Conservation (phyloP, 208 protist species). For the Crithidia bombi region DNA sequence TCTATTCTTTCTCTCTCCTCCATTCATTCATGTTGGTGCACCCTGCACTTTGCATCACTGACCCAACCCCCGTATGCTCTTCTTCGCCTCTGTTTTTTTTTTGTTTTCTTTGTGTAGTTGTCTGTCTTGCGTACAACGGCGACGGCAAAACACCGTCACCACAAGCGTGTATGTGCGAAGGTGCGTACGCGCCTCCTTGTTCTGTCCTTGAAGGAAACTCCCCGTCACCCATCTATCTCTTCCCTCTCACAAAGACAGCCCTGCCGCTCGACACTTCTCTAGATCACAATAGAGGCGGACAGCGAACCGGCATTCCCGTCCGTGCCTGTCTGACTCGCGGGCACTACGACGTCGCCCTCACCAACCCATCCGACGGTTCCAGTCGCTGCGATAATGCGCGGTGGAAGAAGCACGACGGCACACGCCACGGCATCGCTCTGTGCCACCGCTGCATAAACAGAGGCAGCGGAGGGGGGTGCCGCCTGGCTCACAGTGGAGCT, state of each 20-base stretch:
- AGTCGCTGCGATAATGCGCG: slow-evolving; percentile 50
- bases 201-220: background rate
- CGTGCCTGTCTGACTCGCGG: slow-evolving; percentile 26
- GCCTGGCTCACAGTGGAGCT: too few relatives aligned
- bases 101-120: background rate
- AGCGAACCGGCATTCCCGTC: slow-evolving; percentile 68
- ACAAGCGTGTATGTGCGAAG: background rate
- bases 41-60: background rate
- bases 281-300: slow-evolving; percentile 67
- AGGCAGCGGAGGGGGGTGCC: slow-evolving; percentile 9
- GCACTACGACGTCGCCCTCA: slow-evolving; percentile 50
- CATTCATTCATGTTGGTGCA: too few relatives aligned
- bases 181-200: too few relatives aligned
- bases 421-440: slow-evolving; percentile 1
- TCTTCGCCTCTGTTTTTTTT: background rate
- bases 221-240: background rate
- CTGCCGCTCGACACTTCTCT: too few relatives aligned
- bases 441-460: slow-evolving; percentile 37
- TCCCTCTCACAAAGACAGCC: background rate
- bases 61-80: background rate
- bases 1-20: background rate
- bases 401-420: slow-evolving; percentile 57
- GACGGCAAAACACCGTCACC: background rate
- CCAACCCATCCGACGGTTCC: slow-evolving; percentile 72
- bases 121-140: background rate